phyloP scores from a whole-genome alignment of 192 early-diverging fungal genomes.

The Jimgerdemannia flammicorona region DNA sequence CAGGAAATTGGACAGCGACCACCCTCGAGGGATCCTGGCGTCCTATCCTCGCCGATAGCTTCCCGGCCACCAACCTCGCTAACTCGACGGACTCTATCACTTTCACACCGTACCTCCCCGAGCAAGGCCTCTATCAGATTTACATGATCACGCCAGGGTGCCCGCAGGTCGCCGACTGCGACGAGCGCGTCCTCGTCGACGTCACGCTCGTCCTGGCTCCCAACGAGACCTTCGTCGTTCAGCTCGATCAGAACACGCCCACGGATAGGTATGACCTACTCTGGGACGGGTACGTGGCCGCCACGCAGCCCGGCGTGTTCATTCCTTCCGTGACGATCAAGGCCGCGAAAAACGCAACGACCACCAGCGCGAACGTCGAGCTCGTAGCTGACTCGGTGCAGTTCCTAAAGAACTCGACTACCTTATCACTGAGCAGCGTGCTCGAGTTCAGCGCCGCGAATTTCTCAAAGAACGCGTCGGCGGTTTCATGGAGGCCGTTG shows the following conservation, averaged over 20 bases:
- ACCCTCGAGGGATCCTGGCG: slow-evolving; percentile 23
- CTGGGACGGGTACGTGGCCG: slow-evolving; percentile 16
- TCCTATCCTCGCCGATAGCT: slow-evolving; percentile 10
- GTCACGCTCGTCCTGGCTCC: slow-evolving; percentile 14
- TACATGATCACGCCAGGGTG: slow-evolving; percentile 30
- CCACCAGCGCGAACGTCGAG: slow-evolving; percentile 1
- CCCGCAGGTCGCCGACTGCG: slow-evolving; percentile 16
- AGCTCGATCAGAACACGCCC: slow-evolving; percentile 18
- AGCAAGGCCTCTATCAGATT: slow-evolving; percentile 23
- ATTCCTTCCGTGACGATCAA: slow-evolving; percentile 13
- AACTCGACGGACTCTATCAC: slow-evolving; percentile 13
- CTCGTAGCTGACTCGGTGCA: slow-evolving; percentile 22
- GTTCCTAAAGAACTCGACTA: slow-evolving; percentile 20
- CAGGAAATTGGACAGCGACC: slow-evolving; percentile 17
- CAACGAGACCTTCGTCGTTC: not conserved
- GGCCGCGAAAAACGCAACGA: slow-evolving; percentile 12
- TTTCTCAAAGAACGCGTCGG: not conserved
- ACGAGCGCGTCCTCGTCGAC: slow-evolving; percentile 23
- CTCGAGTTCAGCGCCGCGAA: not conserved
- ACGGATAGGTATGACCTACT: slow-evolving; percentile 13
- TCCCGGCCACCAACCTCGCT: slow-evolving; percentile 5
- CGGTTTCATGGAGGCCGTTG: not conserved
- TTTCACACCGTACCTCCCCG: slow-evolving; percentile 28
- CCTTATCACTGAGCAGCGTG: slow-evolving; percentile 15
- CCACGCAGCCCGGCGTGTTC: slow-evolving; percentile 4